Percentiles rank a stretch among this genome's conserved stretches.
phyloP scores from a whole-genome alignment of 768 basidiomycete genomes.

The Phanerochaete carnosa region DNA sequence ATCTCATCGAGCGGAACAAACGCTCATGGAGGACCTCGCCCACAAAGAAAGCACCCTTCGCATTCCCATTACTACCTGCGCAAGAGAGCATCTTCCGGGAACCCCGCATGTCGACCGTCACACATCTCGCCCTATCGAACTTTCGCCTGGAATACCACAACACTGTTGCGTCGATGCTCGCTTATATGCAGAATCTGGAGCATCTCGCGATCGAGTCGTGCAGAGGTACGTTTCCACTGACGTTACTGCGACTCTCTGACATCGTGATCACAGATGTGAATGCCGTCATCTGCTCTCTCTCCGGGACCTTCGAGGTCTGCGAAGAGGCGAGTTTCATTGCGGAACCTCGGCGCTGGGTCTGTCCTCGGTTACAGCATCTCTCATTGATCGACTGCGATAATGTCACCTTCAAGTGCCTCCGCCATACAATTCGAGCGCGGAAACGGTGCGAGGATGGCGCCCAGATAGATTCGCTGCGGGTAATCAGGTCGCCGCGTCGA shows the following conservation, averaged over 20 bases:
- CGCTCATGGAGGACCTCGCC: not conserved
- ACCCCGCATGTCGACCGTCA: not conserved
- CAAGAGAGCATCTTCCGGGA: constrained; percentile 2
- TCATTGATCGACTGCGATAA: not conserved
- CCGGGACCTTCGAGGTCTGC: not conserved
- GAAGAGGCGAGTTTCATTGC: not conserved
- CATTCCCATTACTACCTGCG: not conserved
- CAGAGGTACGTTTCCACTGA: not conserved
- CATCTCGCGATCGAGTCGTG: not conserved
- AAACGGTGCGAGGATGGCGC: not conserved
- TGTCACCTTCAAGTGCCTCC: not conserved
- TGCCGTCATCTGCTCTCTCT: not conserved
- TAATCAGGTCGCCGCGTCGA: not conserved
- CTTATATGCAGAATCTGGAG: not conserved
- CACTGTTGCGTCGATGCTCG: not conserved
- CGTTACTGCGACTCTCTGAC: not conserved
- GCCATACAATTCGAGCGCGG: not conserved
- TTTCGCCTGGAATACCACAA: not conserved
- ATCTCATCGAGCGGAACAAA: not conserved
- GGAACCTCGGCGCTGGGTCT: not conserved
- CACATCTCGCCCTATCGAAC: not conserved
- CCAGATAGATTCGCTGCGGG: not conserved
- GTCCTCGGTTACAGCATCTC: not conserved
- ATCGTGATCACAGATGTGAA: not conserved
- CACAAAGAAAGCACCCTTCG: not conserved